A percentile compares a stretch with the other conserved stretches of the same genome.
Conservation (phyloP, 768 basidiomycete species). For the Suillus placidus region DNA sequence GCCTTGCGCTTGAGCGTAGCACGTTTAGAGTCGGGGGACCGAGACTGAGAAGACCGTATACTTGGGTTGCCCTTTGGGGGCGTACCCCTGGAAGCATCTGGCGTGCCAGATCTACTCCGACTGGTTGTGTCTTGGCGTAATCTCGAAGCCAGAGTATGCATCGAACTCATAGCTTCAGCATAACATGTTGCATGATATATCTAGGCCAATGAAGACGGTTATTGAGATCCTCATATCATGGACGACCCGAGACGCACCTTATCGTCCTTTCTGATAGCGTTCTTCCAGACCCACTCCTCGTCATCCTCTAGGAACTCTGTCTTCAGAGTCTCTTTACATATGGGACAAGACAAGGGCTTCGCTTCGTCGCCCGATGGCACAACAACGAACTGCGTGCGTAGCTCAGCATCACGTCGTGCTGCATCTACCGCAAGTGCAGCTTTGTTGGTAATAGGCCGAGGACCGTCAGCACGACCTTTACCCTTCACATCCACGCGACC, state of each 20-base stretch:
- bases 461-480: constrained; percentile 63
- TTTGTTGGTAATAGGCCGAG: constrained; percentile 54
- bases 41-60: constrained; percentile 46
- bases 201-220: constrained; percentile 41
- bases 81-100: constrained; percentile 52
- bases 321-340: constrained; percentile 94
- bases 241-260: constrained; percentile 53
- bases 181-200: constrained; percentile 95
- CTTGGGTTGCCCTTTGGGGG: constrained; percentile 37
- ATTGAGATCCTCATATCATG: background rate
- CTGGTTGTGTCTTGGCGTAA: constrained; percentile 61
- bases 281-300: constrained; percentile 98
- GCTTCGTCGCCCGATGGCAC: constrained; percentile 92
- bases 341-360: constrained; percentile 82
- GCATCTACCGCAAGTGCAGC: constrained; percentile 61
- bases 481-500: constrained; percentile 61
- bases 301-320: constrained; percentile 93
- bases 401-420: constrained; percentile 74
- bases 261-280: constrained; percentile 83
- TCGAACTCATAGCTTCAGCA: constrained; percentile 72
- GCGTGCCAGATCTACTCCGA: constrained; percentile 77
- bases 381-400: constrained; percentile 78
- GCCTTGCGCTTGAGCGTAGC: constrained; percentile 78
- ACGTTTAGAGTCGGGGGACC: constrained; percentile 54
- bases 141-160: constrained; percentile 66